Conservation (phyloP, 169 alveolate species). For the Plasmodium relictum region DNA sequence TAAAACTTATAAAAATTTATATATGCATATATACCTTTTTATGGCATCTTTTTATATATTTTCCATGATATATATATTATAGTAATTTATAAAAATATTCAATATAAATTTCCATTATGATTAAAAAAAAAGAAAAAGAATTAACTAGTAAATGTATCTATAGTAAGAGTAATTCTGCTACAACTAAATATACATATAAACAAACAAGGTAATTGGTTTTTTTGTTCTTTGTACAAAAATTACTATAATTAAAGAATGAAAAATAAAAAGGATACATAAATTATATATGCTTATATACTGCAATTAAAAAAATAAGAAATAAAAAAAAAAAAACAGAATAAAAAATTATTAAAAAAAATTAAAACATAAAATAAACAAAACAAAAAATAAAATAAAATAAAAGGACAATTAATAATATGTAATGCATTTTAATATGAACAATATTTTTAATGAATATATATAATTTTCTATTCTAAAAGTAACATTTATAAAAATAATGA, state of each 20-base stretch:
- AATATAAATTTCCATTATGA: background rate
- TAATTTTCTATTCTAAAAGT: too few relatives aligned
- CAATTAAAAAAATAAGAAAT: conserved; percentile 16
- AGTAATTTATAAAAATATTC: background rate
- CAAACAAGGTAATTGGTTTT: background rate
- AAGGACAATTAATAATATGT: too few relatives aligned
- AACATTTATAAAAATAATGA: too few relatives aligned
- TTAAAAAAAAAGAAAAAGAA: background rate
- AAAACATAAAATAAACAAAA: background rate
- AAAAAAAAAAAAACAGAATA: background rate
- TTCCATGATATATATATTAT: background rate
- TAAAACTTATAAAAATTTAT: background rate
- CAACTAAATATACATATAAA: background rate
- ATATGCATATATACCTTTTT: background rate
- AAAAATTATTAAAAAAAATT: background rate
- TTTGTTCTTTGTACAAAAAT: background rate
- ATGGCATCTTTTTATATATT: background rate
- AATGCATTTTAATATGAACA: too few relatives aligned
- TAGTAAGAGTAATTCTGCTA: background rate
- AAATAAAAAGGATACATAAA: conserved; percentile 8
- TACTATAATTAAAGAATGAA: conserved; percentile 34
- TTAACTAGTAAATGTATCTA: background rate
- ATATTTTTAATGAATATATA: too few relatives aligned
- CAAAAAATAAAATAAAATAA: background rate
- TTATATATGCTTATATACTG: conserved; percentile 7